Evolutionary conservation across 2,329 filamentous ascomycete species (phyloP).

Genomic region (Calonectria montana): DNA sequence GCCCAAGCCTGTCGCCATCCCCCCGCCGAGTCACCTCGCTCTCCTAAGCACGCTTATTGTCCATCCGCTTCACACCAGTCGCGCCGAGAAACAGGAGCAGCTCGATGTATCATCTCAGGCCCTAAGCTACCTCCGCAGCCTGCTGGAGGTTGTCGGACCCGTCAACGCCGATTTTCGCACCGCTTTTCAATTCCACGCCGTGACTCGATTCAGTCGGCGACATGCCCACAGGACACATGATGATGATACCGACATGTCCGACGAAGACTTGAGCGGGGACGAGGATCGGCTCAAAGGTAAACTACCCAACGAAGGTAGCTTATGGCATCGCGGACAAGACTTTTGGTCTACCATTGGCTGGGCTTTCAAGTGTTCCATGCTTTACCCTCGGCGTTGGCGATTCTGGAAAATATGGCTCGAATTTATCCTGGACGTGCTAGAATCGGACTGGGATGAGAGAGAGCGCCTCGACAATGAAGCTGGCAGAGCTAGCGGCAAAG

Average conservation of each 20-base stretch:
- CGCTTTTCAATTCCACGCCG: slow-evolving; percentile 75
- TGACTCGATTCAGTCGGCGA: slow-evolving; percentile 44
- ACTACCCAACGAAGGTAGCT: slow-evolving; percentile 71
- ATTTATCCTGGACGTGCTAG: slow-evolving; percentile 81
- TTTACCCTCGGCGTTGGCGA: slow-evolving; percentile 79
- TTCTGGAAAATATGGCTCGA: slow-evolving; percentile 85
- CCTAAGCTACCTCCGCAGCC: slow-evolving; percentile 75
- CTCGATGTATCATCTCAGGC: slow-evolving; percentile 74
- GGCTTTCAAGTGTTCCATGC: slow-evolving; percentile 89
- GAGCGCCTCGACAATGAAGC: slow-evolving; percentile 58
- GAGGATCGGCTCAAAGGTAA: slow-evolving; percentile 66
- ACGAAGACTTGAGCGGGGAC: slow-evolving; percentile 57
- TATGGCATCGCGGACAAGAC: slow-evolving; percentile 83
- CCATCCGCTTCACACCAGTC: slow-evolving; percentile 83
- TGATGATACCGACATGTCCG: slow-evolving; percentile 55
- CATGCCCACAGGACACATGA: slow-evolving; percentile 53
- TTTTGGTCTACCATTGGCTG: slow-evolving; percentile 93
- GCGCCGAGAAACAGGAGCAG: slow-evolving; percentile 70
- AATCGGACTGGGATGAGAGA: slow-evolving; percentile 75
- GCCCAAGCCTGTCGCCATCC: slow-evolving; percentile 66
- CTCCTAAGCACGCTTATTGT: slow-evolving; percentile 85
- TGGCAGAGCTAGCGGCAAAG: slow-evolving; percentile 32
- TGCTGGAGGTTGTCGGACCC: slow-evolving; percentile 74
- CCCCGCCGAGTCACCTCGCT: slow-evolving; percentile 78
- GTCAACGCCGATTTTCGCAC: slow-evolving; percentile 75